phyloP scores from a whole-genome alignment of 805 yeast species.

The Hanseniaspora lindneri region DNA sequence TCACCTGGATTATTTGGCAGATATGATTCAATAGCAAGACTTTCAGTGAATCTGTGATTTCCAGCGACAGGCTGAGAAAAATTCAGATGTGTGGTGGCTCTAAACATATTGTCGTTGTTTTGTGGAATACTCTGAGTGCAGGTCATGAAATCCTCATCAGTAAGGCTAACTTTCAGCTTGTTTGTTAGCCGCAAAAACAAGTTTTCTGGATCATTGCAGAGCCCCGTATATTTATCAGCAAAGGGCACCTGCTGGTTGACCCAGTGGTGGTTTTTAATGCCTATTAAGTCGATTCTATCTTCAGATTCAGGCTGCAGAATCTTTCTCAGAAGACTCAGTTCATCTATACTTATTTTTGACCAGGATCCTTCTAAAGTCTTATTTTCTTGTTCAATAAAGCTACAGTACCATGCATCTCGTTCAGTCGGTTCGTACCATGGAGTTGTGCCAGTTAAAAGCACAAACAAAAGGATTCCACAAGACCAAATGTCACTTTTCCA shows the following conservation, averaged over 20 bases:
- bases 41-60: not conserved
- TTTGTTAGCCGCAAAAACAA: constrained; percentile 42
- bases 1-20: not conserved
- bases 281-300: constrained; percentile 33
- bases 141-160: constrained; percentile 35
- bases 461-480: constrained; percentile 52
- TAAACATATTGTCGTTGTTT: not conserved
- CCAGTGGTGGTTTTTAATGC: constrained; percentile 47
- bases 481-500: constrained; percentile 57
- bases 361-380: constrained; percentile 41
- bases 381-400: constrained; percentile 37
- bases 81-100: not conserved
- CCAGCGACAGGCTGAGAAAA: constrained; percentile 7
- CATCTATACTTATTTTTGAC: constrained; percentile 39
- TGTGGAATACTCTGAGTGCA: constrained; percentile 20
- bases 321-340: constrained; percentile 41
- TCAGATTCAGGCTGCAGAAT: constrained; percentile 40
- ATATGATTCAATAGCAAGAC: not conserved
- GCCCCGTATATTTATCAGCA: constrained; percentile 34
- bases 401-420: constrained; percentile 39
- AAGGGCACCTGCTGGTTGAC: constrained; percentile 34
- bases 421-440: constrained; percentile 60
- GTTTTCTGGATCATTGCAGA: constrained; percentile 42
- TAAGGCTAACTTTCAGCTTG: constrained; percentile 41
- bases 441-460: constrained; percentile 49